These are phyloP conservation scores for Chrysosporium queenslandicum DNA, from an alignment of 2,329 filamentous ascomycete species.

Conservation along the genomic window DNA sequence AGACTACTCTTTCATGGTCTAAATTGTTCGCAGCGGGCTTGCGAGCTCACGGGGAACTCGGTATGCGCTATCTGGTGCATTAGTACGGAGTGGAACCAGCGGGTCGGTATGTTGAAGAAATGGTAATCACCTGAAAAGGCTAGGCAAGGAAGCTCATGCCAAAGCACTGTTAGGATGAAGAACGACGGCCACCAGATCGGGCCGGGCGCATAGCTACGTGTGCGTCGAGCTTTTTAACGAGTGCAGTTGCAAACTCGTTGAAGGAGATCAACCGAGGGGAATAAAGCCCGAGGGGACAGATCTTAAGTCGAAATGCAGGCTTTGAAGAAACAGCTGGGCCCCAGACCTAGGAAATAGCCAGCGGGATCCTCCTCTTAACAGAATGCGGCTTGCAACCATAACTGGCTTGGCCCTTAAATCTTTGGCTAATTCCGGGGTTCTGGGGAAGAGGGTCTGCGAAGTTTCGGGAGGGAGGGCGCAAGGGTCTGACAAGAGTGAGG, in stretches of 20 bases:
- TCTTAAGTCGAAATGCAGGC: neutral
- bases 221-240: neutral
- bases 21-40: neutral
- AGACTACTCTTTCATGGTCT: neutral
- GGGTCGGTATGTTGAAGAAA: neutral
- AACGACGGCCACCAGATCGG: neutral
- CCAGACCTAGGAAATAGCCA: neutral
- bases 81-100: neutral
- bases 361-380: neutral
- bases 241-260: neutral
- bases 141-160: neutral
- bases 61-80: neutral
- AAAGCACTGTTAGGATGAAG: neutral
- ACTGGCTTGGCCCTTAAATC: neutral
- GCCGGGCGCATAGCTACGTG: neutral
- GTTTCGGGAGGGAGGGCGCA: neutral
- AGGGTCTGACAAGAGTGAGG: neutral
- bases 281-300: neutral
- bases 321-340: neutral
- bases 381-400: constrained; percentile 1
- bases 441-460: neutral
- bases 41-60: neutral
- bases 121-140: neutral
- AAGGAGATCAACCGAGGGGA: neutral
- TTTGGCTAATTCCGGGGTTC: neutral